Evolutionary conservation across 2,329 filamentous ascomycete species (phyloP).

Genomic region (Tolypocladium inflatum): DNA sequence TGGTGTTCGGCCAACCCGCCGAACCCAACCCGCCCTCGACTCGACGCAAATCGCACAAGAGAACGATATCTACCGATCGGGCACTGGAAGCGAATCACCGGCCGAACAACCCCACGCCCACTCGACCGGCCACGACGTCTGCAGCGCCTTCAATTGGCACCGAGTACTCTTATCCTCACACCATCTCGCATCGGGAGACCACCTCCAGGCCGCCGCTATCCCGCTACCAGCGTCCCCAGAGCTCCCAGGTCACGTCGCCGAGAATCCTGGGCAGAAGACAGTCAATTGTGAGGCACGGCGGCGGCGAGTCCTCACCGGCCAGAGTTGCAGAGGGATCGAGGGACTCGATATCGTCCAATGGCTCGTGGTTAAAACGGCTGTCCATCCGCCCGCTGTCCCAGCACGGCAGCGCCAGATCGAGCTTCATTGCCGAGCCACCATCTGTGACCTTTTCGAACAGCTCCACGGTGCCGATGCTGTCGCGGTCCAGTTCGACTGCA

Average conservation of each 20-base stretch:
- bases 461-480: conserved; percentile 56
- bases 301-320: conserved; percentile 26
- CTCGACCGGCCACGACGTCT: conserved; percentile 35
- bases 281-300: conserved; percentile 28
- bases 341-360: conserved; percentile 50
- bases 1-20: conserved; percentile 46
- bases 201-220: conserved; percentile 26
- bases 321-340: conserved; percentile 35
- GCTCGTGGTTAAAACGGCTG: conserved; percentile 65
- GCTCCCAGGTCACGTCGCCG: conserved; percentile 31
- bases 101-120: conserved; percentile 15
- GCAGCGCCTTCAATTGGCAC: conserved; percentile 19
- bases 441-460: conserved; percentile 57
- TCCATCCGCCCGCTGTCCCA: conserved; percentile 57
- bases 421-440: conserved; percentile 54
- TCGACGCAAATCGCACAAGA: conserved; percentile 16
- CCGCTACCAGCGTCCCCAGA: conserved; percentile 26
- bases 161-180: conserved; percentile 19
- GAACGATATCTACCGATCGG: conserved; percentile 24
- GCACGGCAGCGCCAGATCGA: conserved; percentile 55
- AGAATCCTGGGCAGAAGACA: conserved; percentile 29
- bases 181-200: conserved; percentile 18
- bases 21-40: conserved; percentile 6
- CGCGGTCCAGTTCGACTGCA: conserved; percentile 23
- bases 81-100: conserved; percentile 19